Evolutionary conservation across 2,329 filamentous ascomycete genomes (phyloP), one percentile per base, ranked within the genome.

Genomic region (Hymenoscyphus occultus): DNA sequence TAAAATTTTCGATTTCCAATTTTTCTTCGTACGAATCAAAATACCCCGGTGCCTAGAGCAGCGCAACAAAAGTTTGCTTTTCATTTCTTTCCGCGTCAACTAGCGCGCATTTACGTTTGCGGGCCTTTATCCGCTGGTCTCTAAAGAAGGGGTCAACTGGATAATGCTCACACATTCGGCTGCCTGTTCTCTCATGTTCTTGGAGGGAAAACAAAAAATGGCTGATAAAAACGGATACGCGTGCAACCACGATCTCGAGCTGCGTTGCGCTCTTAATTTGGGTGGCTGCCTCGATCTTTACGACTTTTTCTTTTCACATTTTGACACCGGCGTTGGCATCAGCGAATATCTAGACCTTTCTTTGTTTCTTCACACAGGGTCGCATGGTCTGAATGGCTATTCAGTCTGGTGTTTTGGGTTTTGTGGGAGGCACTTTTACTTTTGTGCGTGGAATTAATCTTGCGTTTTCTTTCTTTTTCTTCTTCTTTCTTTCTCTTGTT

Each of bases 201-300:
- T 51, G 48, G 48, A 51, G 48, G n/a, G 19, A 22, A 51, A 51
- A 54, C 12, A 54, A 45, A 51, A 32, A 14, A 16, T 45, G 59
- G 39, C 42, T 67, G 65, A 19, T 12, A 68, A 35, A 68, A 57
- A 68, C 67, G 68, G 67, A 68, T 61, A 61, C 64, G 60, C 67
- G 54, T 45, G 61, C 60, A 54, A 35, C 71, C 58, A 75, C 67
- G 74, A 75, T 76, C 73, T 75, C 74, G 74, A 75, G 73, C 70
- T 71, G 73, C 73, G 72, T 72, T 75, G 74, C 73, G 69, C 71
- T 67, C 60, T 64, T 65, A 63, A 54, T 62, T 40, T 60, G 35
- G 70, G 71, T 71, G 71, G 71, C 74, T 72, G 74, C 73, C 74
- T 75, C 74, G 74, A 76, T 75, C 73, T 76, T 71, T 28, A 75